phyloP scores from a whole-genome alignment of 2,329 filamentous ascomycete genomes.

The Diaporthe citriasiana region DNA sequence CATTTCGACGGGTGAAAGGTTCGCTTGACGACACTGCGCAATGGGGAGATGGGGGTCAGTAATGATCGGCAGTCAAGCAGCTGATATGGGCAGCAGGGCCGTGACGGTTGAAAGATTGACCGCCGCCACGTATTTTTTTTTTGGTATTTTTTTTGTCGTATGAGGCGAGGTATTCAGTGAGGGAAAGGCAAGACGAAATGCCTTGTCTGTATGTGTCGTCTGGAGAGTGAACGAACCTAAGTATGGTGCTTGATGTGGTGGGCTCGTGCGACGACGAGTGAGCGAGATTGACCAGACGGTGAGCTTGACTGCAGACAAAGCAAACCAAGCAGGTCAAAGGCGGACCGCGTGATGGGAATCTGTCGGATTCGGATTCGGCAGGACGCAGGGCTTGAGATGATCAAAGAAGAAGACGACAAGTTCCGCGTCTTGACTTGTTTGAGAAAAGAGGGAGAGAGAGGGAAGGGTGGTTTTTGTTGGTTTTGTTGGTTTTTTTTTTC shows the following conservation, averaged over 20 bases:
- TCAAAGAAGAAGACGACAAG: constrained; percentile 41
- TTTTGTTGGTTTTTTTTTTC: constrained; percentile 36
- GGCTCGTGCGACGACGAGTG: constrained; percentile 35
- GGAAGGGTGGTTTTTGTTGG: constrained; percentile 28
- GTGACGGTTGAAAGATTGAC: neutral
- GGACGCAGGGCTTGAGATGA: constrained; percentile 32
- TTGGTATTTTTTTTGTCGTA: neutral
- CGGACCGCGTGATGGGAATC: constrained; percentile 30
- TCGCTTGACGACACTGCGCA: constrained; percentile 45
- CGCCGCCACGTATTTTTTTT: neutral
- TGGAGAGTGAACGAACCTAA: constrained; percentile 35
- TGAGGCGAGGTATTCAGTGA: neutral
- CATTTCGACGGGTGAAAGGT: constrained; percentile 63
- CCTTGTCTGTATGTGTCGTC: neutral
- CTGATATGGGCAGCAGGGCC: neutral
- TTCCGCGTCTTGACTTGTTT: constrained; percentile 41
- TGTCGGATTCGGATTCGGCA: constrained; percentile 37
- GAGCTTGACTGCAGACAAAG: constrained; percentile 41
- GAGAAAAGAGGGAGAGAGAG: constrained; percentile 19
- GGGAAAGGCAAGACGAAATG: neutral
- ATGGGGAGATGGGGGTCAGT: constrained; percentile 42
- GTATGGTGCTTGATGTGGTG: constrained; percentile 21
- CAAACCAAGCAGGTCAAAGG: constrained; percentile 43
- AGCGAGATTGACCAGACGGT: constrained; percentile 34
- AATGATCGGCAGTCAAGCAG: constrained; percentile 41